Evolutionary conservation across 2,329 filamentous ascomycete genomes (phyloP).

Genomic region (Epichloe gansuensis): DNA sequence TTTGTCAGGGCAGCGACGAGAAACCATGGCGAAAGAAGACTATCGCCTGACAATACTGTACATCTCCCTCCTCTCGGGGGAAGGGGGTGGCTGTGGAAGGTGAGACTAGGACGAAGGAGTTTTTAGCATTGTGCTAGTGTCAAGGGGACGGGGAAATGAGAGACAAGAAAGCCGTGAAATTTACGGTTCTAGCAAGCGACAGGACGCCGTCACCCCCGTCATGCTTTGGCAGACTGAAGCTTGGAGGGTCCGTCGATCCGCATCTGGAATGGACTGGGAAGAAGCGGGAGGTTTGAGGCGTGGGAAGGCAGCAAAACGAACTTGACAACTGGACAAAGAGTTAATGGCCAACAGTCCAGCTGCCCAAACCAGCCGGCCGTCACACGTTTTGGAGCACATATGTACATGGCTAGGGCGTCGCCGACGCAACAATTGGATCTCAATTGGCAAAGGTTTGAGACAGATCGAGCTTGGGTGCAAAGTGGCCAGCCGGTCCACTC

Average conservation of each 20-base stretch:
- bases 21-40: neutral
- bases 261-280: constrained; percentile 9
- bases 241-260: constrained; percentile 4
- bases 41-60: neutral
- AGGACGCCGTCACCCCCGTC: neutral
- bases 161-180: neutral
- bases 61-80: neutral
- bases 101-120: neutral
- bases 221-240: constrained; percentile 4
- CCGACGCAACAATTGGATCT: neutral
- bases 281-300: no score
- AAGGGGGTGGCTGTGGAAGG: neutral
- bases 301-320: no score
- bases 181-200: neutral
- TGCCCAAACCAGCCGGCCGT: neutral
- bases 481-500: neutral
- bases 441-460: neutral
- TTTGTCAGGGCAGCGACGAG: neutral
- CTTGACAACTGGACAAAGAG: neutral
- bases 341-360: neutral
- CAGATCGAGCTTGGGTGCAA: no score
- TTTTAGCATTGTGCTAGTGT: neutral
- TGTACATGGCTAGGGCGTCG: neutral
- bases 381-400: neutral
- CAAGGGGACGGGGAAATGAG: neutral